Conservation (phyloP, 805 yeast species). For the Ogataea salicorniae region DNA sequence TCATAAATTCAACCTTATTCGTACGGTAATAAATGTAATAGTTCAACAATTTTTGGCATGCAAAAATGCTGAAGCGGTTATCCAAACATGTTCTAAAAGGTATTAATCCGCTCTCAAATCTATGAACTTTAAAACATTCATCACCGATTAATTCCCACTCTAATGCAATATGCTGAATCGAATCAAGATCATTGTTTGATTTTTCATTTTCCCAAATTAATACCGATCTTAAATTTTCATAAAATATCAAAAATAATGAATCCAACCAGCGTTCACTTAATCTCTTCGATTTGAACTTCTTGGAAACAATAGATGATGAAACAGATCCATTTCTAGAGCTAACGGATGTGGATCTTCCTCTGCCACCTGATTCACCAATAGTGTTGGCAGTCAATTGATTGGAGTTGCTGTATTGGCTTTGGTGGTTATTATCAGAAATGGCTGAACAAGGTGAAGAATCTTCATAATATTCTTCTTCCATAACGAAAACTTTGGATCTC, state of each 20-base stretch:
- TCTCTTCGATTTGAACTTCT: conserved; percentile 38
- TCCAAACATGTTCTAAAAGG: conserved; percentile 50
- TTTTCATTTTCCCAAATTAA: conserved; percentile 48
- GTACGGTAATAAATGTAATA: conserved; percentile 32
- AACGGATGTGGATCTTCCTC: conserved; percentile 17
- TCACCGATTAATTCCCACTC: conserved; percentile 75
- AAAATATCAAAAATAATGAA: conserved; percentile 57
- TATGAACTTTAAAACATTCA: conserved; percentile 43
- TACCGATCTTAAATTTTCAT: conserved; percentile 72
- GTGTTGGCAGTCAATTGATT: conserved; percentile 6
- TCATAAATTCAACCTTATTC: conserved; percentile 19
- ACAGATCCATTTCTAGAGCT: conserved; percentile 18
- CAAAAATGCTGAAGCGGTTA: conserved; percentile 59
- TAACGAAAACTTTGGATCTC: conserved; percentile 70
- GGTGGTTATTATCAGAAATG: too few relatives aligned
- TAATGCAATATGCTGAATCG: conserved; percentile 50
- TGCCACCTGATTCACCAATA: neutral
- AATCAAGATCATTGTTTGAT: conserved; percentile 15
- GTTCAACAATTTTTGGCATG: conserved; percentile 45
- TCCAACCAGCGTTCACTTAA: conserved; percentile 73
- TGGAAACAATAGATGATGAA: conserved; percentile 19
- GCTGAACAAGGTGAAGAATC: conserved; percentile 1
- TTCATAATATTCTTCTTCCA: conserved; percentile 61
- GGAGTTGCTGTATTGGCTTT: conserved; percentile 7
- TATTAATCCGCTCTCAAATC: conserved; percentile 43